Conservation (phyloP, 106 monocot genomes). For the Agapanthus africanus region DNA sequence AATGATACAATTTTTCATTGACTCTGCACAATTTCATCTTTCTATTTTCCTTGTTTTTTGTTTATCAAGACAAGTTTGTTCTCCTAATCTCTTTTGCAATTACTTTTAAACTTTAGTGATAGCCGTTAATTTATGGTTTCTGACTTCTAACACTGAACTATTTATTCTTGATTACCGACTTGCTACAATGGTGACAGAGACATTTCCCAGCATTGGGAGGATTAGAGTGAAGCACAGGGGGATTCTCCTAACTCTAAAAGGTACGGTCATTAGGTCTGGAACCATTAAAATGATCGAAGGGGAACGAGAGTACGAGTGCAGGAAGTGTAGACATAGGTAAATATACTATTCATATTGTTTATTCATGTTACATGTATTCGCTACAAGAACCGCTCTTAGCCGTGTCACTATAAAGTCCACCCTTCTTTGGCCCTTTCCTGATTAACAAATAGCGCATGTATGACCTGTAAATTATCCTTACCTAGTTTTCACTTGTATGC, state of each 20-base stretch:
- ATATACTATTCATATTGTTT: too few relatives aligned
- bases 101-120: background rate
- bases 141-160: background rate
- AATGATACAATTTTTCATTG: too few relatives aligned
- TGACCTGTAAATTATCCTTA: too few relatives aligned
- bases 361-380: too few relatives aligned
- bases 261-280: conserved; percentile 83
- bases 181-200: conserved; percentile 34
- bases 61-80: too few relatives aligned
- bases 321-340: conserved; percentile 78
- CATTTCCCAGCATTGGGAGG: conserved; percentile 80
- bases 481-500: too few relatives aligned
- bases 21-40: too few relatives aligned
- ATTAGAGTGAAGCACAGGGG: conserved; percentile 85
- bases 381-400: too few relatives aligned
- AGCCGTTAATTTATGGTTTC: background rate
- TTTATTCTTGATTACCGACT: background rate
- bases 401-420: too few relatives aligned
- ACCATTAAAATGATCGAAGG: conserved; percentile 93
- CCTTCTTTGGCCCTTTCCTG: too few relatives aligned
- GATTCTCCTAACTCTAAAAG: conserved; percentile 75
- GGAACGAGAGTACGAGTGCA: conserved; percentile 76
- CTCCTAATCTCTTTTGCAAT: background rate
- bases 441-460: too few relatives aligned
- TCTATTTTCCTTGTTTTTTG: too few relatives aligned